Conservation (phyloP, 208 protist genomes). For the Trypanosoma caninum region DNA sequence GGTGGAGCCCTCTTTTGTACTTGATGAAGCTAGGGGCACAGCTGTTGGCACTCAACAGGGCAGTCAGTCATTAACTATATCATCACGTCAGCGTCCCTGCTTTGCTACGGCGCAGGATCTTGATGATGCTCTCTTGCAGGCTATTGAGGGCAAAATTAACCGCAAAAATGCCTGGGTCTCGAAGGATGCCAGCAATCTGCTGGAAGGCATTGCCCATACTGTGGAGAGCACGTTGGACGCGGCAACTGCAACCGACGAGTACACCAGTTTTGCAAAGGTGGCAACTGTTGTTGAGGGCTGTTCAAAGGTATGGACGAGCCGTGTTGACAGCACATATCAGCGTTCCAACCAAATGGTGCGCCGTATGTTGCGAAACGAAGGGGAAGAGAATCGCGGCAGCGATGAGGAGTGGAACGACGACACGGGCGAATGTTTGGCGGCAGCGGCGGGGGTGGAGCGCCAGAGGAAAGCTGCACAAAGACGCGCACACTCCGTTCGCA, state of each 20-base stretch:
- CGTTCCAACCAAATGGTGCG: conserved; percentile 86
- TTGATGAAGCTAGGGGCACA: conserved; percentile 43
- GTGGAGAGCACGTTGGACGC: conserved; percentile 75
- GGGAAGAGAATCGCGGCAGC: conserved; percentile 15
- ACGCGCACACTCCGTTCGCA: conserved; percentile 37
- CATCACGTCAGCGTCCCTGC: conserved; percentile 69
- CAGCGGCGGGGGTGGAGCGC: conserved; percentile 23
- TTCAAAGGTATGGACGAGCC: conserved; percentile 91
- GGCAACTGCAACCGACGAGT: conserved; percentile 60
- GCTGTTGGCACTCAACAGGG: conserved; percentile 2
- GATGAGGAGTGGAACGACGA: conserved; percentile 27
- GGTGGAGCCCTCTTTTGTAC: conserved; percentile 49
- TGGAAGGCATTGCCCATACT: conserved; percentile 88
- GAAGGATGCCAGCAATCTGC: conserved; percentile 84
- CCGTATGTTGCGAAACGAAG: conserved; percentile 80
- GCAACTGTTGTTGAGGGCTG: conserved; percentile 92
- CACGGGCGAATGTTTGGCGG: neutral
- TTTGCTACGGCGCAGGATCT: conserved; percentile 85
- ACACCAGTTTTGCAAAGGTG: conserved; percentile 86
- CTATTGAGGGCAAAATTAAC: conserved; percentile 90
- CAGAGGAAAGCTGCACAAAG: conserved; percentile 20
- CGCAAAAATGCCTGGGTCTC: conserved; percentile 87
- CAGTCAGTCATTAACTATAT: conserved; percentile 15
- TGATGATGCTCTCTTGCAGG: conserved; percentile 81
- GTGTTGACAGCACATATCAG: conserved; percentile 88